Conservation (phyloP, 139 green algal genomes). For the Chlamydomonas sp. region DNA sequence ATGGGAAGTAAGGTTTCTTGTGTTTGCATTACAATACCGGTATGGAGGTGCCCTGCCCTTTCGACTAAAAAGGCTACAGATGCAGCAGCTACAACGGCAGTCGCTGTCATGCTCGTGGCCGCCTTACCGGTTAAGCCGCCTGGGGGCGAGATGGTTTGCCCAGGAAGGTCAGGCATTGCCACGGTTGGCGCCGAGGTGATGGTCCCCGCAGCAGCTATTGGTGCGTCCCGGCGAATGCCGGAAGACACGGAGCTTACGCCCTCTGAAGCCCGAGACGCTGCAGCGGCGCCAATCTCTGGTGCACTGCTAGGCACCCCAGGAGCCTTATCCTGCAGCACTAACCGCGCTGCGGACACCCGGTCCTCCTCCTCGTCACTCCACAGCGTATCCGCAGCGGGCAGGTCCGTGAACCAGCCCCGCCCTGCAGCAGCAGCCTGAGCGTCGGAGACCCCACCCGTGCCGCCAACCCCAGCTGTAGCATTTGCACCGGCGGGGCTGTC, state of each 20-base stretch:
- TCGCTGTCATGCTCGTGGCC: neutral
- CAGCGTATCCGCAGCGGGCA: constrained; percentile 12
- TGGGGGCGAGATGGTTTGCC: neutral
- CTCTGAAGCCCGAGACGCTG: neutral
- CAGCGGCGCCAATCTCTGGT: neutral
- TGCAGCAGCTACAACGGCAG: neutral
- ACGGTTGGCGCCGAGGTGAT: neutral
- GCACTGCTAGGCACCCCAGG: neutral
- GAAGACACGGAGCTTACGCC: neutral
- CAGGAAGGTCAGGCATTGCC: no score
- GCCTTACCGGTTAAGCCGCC: neutral
- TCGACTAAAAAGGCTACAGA: neutral
- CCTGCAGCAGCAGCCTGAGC: neutral
- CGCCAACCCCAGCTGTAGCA: neutral
- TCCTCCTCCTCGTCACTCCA: constrained; percentile 42
- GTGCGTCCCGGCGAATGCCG: neutral
- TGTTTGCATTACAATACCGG: neutral
- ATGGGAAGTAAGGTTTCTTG: neutral
- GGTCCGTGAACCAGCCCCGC: neutral
- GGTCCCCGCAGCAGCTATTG: neutral
- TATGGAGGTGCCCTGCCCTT: no score
- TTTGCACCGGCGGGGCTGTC: neutral
- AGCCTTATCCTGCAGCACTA: neutral
- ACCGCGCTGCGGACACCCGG: neutral
- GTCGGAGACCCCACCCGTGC: neutral